phyloP scores from a whole-genome alignment of 2,329 filamentous ascomycete genomes.

The Trichoderma pleuroti region DNA sequence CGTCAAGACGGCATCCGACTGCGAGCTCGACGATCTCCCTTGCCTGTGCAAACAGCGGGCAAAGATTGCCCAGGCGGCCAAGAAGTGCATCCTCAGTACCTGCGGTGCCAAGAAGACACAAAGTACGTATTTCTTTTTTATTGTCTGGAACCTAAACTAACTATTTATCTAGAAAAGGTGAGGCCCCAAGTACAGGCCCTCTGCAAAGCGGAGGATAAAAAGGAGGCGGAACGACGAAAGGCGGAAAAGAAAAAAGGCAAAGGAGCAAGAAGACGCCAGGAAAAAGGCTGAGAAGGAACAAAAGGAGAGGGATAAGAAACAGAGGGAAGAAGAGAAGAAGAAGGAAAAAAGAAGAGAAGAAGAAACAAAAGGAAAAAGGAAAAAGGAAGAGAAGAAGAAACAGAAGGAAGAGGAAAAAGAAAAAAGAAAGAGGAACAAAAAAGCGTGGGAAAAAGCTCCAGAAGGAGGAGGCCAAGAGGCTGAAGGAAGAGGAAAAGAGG shows the following conservation, averaged over 20 bases:
- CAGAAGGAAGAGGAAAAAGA: not conserved
- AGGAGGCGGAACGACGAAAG: not conserved
- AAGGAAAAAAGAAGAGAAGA: not conserved
- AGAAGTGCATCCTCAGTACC: not conserved
- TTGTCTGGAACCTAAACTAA: not conserved
- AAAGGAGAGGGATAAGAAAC: not conserved
- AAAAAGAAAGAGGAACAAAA: not conserved
- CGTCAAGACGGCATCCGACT: not conserved
- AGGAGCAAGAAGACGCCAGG: not conserved
- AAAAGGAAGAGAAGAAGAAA: not conserved
- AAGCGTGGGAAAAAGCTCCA: not conserved
- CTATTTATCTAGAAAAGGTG: not conserved
- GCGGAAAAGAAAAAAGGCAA: not conserved
- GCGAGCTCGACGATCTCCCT: not conserved
- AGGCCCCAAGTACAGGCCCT: not conserved
- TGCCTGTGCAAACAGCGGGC: conserved; percentile 9
- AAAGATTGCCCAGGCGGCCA: conserved; percentile 10
- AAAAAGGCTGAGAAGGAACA: not conserved
- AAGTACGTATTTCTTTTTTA: not conserved
- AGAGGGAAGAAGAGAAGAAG: not conserved
- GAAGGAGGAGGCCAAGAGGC: not conserved
- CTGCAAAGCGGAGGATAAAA: not conserved
- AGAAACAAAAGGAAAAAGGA: not conserved
- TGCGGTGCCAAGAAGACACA: not conserved
- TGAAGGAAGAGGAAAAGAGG: not conserved